These are phyloP conservation scores for Juglanconis oblonga DNA, from an alignment of 2,329 filamentous ascomycete species.

Conservation along the genomic window DNA sequence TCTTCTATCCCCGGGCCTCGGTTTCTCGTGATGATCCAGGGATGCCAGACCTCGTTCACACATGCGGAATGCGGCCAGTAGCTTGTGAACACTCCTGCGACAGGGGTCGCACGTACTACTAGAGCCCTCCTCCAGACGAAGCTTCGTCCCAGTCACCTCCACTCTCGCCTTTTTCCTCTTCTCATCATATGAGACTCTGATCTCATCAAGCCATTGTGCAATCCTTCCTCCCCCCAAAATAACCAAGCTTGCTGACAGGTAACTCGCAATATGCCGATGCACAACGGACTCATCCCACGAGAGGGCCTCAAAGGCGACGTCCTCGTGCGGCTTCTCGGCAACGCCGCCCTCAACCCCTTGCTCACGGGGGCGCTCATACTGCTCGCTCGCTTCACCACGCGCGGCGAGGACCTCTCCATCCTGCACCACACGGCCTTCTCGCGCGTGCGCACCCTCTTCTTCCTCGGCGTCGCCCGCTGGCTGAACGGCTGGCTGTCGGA, in stretches of 20 bases:
- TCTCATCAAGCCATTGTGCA: neutral
- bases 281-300: conserved; percentile 51
- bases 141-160: too few species aligned
- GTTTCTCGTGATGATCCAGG: neutral
- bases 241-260: conserved; percentile 2
- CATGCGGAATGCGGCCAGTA: too few species aligned
- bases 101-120: too few species aligned
- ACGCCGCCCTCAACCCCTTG: conserved; percentile 62
- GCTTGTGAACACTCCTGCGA: too few species aligned
- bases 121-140: too few species aligned
- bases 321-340: conserved; percentile 53
- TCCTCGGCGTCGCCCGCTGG: conserved; percentile 47
- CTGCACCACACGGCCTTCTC: conserved; percentile 50
- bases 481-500: conserved; percentile 51
- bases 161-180: too few species aligned
- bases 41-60: neutral
- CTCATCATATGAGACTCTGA: too few species aligned
- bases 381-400: conserved; percentile 60
- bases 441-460: conserved; percentile 51
- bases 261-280: conserved; percentile 38
- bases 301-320: conserved; percentile 62
- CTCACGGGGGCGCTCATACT: conserved; percentile 63
- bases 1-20: neutral
- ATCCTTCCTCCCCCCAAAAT: neutral
- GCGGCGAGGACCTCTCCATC: conserved; percentile 53